Evolutionary conservation across 1,139 yeast species (phyloP).

Genomic region (Nakaseomyces nivariensis): DNA sequence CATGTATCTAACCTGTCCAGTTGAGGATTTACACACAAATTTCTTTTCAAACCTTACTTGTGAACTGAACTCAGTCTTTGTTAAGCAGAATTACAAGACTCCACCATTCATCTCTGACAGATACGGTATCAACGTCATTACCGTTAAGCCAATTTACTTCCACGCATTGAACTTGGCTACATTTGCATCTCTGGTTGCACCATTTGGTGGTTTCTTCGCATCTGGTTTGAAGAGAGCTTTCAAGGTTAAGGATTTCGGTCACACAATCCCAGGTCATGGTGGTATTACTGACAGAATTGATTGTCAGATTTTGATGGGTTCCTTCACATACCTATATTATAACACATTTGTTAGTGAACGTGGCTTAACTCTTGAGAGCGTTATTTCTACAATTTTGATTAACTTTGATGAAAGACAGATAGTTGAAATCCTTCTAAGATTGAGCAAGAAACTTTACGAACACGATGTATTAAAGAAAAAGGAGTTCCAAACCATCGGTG

Average conservation of each 20-base stretch:
- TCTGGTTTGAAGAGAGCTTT: conserved; percentile 96
- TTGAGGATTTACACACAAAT: conserved; percentile 47
- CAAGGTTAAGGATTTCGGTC: conserved; percentile 87
- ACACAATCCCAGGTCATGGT: conserved; percentile 95
- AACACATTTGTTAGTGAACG: conserved; percentile 80
- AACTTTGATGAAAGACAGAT: conserved; percentile 63
- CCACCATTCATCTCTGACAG: conserved; percentile 57
- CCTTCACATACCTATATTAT: conserved; percentile 82
- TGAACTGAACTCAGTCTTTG: conserved; percentile 78
- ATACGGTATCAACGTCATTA: conserved; percentile 39
- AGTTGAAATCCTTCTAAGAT: conserved; percentile 42
- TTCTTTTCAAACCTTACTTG: conserved; percentile 59
- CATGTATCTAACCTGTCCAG: conserved; percentile 83
- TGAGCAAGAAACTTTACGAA: conserved; percentile 1
- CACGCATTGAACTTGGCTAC: conserved; percentile 82
- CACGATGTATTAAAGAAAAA: not conserved
- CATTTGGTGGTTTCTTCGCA: conserved; percentile 98
- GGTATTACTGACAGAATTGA: conserved; percentile 97
- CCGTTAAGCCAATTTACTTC: conserved; percentile 77
- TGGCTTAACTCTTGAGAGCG: conserved; percentile 59
- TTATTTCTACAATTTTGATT: conserved; percentile 67
- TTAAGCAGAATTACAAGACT: conserved; percentile 65
- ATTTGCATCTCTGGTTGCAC: conserved; percentile 95
- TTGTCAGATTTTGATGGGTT: conserved; percentile 97
- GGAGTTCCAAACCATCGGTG: not conserved